Base-by-base conservation (phyloP, 768 basidiomycete species). In the Melanogaster broomeanus region DNA sequence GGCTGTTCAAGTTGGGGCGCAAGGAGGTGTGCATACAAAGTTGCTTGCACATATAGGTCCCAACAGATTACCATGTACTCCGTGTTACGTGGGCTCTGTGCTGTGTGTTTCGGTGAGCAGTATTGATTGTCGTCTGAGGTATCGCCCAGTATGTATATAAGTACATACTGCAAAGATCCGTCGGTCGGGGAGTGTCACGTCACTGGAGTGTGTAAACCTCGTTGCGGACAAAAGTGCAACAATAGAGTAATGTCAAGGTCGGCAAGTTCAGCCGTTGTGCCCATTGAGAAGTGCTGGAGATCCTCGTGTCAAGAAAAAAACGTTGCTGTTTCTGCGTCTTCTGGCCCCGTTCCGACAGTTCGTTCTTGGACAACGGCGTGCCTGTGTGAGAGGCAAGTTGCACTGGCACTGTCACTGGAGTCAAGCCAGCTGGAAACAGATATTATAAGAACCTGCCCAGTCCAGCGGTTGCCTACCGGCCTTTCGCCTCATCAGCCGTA, bases 251-350 rank as follows among this genome's bases (percentile, higher is more conserved):
- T 39, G 38, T 39, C n/a, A n/a, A 21, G 21, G 42, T 43, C 42
- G 34, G 34, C 28, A 10, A 8, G n/a, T 27, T n/a, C 13, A 11
- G 11, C 31, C 31, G 30, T 22, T 33, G 4, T 44, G 35, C 35
- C 35, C n/a, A 37, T 37, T 37, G n/a, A 37, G 35, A n/a, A 16
- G n/a, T 13, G 15, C 11, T 19, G 12, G 45, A 24, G 33, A 44
- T 49, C 48, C 51, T 49, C 51, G 51, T 51, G 48, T 22, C 31
- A 16, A 51, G 8, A 22, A 50, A 8, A 22, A 50, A 53, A 53
- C 48, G 52, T 44, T 50, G 48, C 30, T 42, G n/a, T n/a, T 19
- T 24, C 31, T 27, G 30, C 24, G 38, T 27, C 30, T 37, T 53
- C 28, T 40, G 28, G n/a, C 27, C 49, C 40, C 30, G 42, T 37